Evolutionary conservation across 371 early-diverging fungal species (phyloP).

Genomic region (Mucor racemosus): DNA sequence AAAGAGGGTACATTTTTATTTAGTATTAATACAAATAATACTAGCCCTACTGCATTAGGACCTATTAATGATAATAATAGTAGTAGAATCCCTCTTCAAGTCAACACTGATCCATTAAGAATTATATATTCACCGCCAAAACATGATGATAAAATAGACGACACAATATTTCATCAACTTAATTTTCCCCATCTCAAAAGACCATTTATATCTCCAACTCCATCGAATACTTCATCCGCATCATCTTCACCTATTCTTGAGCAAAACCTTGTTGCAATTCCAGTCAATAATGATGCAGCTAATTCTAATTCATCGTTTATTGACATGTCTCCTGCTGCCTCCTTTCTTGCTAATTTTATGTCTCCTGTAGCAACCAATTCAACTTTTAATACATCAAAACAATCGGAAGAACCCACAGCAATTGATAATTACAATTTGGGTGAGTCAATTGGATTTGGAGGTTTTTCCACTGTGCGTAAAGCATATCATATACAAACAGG

Average conservation of each 20-base stretch:
- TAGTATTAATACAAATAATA: background rate
- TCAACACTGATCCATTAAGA: slow-evolving; percentile 34
- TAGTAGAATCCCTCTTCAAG: slow-evolving; percentile 2
- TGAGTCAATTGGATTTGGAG: slow-evolving; percentile 66
- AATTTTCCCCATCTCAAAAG: slow-evolving; percentile 33
- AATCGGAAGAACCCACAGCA: slow-evolving; percentile 33
- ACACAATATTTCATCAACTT: slow-evolving; percentile 26
- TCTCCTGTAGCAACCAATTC: slow-evolving; percentile 22
- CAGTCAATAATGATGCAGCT: background rate
- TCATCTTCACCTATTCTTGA: background rate
- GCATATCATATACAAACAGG: slow-evolving; percentile 44
- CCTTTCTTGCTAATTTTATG: slow-evolving; percentile 62
- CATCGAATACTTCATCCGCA: background rate
- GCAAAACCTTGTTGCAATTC: background rate
- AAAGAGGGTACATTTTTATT: background rate
- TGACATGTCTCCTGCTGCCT: slow-evolving; percentile 61
- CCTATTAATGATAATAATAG: background rate
- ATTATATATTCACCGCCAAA: slow-evolving; percentile 21
- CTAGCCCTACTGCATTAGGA: background rate
- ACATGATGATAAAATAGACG: slow-evolving; percentile 10
- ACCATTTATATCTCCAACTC: background rate
- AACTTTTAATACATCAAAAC: background rate
- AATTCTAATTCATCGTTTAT: background rate
- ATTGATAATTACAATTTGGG: slow-evolving; percentile 71
- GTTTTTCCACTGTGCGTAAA: slow-evolving; percentile 70